Conservation (phyloP, 345 rosid species). For the Carallia brachiata region DNA sequence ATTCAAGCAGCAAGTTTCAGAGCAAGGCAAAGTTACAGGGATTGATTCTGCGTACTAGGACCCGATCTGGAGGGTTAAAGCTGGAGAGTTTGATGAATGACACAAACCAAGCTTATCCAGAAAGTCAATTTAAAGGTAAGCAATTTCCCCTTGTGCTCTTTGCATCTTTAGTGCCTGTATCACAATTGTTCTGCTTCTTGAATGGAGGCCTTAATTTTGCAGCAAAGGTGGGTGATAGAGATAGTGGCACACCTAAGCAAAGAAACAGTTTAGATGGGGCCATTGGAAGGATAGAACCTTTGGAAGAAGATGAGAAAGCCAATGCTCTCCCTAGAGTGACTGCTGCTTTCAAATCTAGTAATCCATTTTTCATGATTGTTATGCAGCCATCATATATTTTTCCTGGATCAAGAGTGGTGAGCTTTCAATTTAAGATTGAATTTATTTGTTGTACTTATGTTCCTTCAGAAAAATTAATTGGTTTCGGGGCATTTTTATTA, state of each 20-base stretch:
- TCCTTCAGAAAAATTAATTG: neutral
- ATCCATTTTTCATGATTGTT: slow-evolving; percentile 13
- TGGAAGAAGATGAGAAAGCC: too few species aligned
- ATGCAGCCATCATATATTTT: slow-evolving; percentile 10
- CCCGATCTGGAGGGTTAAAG: neutral
- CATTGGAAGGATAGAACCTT: too few species aligned
- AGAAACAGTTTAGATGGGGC: too few species aligned
- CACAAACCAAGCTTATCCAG: neutral
- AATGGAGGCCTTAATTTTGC: too few species aligned
- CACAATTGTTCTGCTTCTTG: too few species aligned
- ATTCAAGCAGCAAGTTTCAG: neutral
- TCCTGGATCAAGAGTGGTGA: slow-evolving; percentile 1
- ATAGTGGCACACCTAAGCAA: too few species aligned
- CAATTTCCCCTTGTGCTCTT: neutral
- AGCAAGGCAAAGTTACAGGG: neutral
- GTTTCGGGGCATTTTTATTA: neutral
- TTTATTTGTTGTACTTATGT: too few species aligned
- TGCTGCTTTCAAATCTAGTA: slow-evolving; percentile 10
- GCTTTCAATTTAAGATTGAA: neutral
- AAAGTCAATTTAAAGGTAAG: neutral
- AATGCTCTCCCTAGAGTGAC: neutral
- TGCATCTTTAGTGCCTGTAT: too few species aligned
- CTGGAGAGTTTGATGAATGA: neutral
- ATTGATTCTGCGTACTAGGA: neutral
- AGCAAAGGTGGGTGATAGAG: too few species aligned